Percentiles rank a stretch among this genome's conserved stretches.
These are phyloP conservation scores for Fusarium luffae DNA, from an alignment of 2,329 filamentous ascomycete genomes.

Conservation along the genomic window DNA sequence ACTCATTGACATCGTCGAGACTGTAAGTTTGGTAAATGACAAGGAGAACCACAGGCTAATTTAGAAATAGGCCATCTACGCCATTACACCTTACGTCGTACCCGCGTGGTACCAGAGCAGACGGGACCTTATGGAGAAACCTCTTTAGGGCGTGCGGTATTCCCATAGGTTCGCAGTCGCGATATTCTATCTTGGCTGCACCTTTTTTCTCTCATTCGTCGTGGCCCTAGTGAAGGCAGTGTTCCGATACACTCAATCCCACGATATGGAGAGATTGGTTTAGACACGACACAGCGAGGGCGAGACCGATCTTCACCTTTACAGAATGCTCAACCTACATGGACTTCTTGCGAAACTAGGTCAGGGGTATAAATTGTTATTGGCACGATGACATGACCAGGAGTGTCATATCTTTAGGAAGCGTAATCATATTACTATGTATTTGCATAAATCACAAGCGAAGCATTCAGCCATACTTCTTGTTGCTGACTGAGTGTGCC, in stretches of 20 bases:
- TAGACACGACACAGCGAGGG: neutral
- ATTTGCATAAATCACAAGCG: neutral
- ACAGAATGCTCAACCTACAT: neutral
- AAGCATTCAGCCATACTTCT: neutral
- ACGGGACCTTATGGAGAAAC: slow-evolving; percentile 1
- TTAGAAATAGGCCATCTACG: slow-evolving; percentile 2
- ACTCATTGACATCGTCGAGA: slow-evolving; percentile 41
- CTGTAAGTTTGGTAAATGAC: slow-evolving; percentile 20
- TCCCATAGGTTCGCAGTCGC: slow-evolving; percentile 5
- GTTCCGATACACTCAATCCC: neutral
- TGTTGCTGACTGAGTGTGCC: neutral
- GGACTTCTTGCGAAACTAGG: neutral
- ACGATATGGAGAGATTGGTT: neutral
- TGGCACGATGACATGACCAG: neutral
- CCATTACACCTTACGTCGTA: neutral
- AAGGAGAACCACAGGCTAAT: neutral
- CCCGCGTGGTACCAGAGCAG: slow-evolving; percentile 15
- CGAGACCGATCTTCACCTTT: neutral
- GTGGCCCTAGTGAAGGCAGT: neutral
- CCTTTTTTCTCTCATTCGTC: neutral
- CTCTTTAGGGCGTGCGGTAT: slow-evolving; percentile 20
- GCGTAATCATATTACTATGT: neutral
- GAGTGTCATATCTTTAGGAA: neutral
- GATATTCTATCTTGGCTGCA: neutral
- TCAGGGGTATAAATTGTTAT: neutral